phyloP scores from a whole-genome alignment of 2,329 filamentous ascomycete genomes.

The Aureobasidium sp. region DNA sequence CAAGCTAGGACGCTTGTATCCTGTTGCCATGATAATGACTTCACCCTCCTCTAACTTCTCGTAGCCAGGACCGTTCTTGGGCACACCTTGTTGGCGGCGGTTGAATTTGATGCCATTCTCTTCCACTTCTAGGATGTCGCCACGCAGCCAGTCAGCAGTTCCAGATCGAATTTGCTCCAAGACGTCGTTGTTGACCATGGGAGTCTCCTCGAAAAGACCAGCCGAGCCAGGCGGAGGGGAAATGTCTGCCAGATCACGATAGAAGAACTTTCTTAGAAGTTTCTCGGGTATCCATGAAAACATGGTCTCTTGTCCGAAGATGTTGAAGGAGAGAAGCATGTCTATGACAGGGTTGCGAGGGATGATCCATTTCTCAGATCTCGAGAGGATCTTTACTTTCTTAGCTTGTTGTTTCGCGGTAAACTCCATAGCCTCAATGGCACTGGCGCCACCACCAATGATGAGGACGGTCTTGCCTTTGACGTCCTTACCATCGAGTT shows the following conservation, averaged over 20 bases:
- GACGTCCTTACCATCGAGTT: constrained; percentile 65
- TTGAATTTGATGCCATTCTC: constrained; percentile 64
- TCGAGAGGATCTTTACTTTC: constrained; percentile 65
- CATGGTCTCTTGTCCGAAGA: constrained; percentile 69
- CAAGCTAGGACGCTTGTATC: constrained; percentile 67
- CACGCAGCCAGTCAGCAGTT: constrained; percentile 70
- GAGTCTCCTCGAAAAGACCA: constrained; percentile 75
- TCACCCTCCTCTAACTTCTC: constrained; percentile 63
- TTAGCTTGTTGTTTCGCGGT: constrained; percentile 59
- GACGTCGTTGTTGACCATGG: constrained; percentile 80
- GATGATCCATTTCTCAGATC: constrained; percentile 83
- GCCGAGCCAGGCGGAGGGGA: constrained; percentile 49
- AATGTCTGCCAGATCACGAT: constrained; percentile 69
- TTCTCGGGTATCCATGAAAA: constrained; percentile 73
- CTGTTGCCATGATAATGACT: constrained; percentile 76
- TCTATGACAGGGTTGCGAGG: constrained; percentile 72
- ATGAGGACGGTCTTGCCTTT: constrained; percentile 69
- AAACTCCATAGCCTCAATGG: constrained; percentile 77
- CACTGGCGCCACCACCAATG: constrained; percentile 72
- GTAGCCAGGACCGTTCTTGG: constrained; percentile 65
- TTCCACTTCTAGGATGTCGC: constrained; percentile 67
- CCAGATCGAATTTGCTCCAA: constrained; percentile 67
- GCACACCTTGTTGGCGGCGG: constrained; percentile 62
- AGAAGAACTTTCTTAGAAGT: constrained; percentile 71
- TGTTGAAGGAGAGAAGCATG: constrained; percentile 65